Percentiles rank a stretch among this genome's conserved stretches.
Evolutionary conservation across 495 filamentous ascomycete genomes (phyloP).

Genomic region (Aspergillus heteromorphus): DNA sequence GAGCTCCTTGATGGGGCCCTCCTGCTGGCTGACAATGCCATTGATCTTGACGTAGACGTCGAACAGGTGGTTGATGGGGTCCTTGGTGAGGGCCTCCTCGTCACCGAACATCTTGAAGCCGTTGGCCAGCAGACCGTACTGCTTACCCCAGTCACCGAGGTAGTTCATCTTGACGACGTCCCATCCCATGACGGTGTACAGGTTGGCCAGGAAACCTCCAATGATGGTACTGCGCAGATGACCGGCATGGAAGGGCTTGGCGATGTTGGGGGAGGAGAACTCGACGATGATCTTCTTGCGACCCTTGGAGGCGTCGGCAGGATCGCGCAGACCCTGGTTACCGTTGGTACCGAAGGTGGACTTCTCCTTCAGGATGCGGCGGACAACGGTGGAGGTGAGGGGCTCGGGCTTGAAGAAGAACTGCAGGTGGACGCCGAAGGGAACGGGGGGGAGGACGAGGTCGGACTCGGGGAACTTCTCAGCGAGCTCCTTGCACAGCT

Average conservation of each 20-base stretch:
- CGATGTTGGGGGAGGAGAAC: slow-evolving; percentile 75
- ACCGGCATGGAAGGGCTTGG: slow-evolving; percentile 67
- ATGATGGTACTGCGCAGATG: slow-evolving; percentile 74
- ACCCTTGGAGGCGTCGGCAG: slow-evolving; percentile 62
- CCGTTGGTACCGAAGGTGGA: slow-evolving; percentile 60
- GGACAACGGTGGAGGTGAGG: slow-evolving; percentile 56
- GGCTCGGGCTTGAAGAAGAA: slow-evolving; percentile 71
- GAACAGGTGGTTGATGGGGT: slow-evolving; percentile 65
- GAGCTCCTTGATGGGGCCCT: slow-evolving; percentile 51
- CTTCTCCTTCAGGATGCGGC: slow-evolving; percentile 57
- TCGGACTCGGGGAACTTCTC: slow-evolving; percentile 76
- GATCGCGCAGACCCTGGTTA: slow-evolving; percentile 61
- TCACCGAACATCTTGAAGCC: slow-evolving; percentile 61
- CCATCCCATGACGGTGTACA: slow-evolving; percentile 67
- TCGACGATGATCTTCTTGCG: slow-evolving; percentile 65
- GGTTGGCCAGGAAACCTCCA: slow-evolving; percentile 64
- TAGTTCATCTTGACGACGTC: slow-evolving; percentile 70
- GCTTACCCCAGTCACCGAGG: slow-evolving; percentile 73
- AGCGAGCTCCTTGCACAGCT: slow-evolving; percentile 64
- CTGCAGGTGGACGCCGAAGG: slow-evolving; percentile 61
- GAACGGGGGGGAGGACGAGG: slow-evolving; percentile 62
- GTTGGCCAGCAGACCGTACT: slow-evolving; percentile 64
- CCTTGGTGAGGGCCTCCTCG: slow-evolving; percentile 53
- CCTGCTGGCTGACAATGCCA: slow-evolving; percentile 43
- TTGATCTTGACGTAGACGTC: slow-evolving; percentile 68